Evolutionary conservation across 257 asterid genomes (phyloP), one percentile per base, ranked within the genome.

Genomic region (Nicotiana obtusifolia): DNA sequence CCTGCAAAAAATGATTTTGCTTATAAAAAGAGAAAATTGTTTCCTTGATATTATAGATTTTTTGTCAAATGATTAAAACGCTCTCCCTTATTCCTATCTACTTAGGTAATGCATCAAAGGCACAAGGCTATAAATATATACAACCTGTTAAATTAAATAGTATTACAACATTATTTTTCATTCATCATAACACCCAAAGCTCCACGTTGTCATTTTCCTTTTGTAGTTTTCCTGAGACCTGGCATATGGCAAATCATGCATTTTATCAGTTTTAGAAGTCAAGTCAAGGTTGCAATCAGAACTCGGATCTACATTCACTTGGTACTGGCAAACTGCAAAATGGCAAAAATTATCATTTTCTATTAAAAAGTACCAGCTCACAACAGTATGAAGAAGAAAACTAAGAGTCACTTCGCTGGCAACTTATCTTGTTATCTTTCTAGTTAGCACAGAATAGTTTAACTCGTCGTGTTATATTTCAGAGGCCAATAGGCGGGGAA

Each of bases 321-420:
- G 19, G 78, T 37, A 71, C 60, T 44, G 15, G 19, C 56, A 68
- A 68, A 68, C 56, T 68, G 77, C n/a, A 68, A 22, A 14, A 71
- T 3, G 60, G 14, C 20, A 71, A 71, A 71, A 22, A 44, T 14
- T 57, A 71, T 22, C 2, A 52, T 44, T 71, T 41, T 44, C 78
- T 44, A 44, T 30, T 35, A 59, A 59, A 59, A 59, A 7, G 64
- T 59, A 7, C 59, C 59, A 71, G 60, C 16, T 22, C 78, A 44
- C 35, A 44, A 8, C 78, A 71, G 47, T 44, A 71, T 44, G 78
- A 71, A 44, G 78, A 71, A 71, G 78, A 71, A 71, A 71, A 71
- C 60, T 22, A 20, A 44, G 20, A 44, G 19, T 37, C 16, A 33
- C 44, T 71, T 71, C 33, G 7, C 60, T 71, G 37, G 60, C 78